A percentile compares a stretch with the other conserved stretches of the same genome.
phyloP scores from a whole-genome alignment of 1,284 basidiomycete genomes.

The Pseudozyma sp. region DNA sequence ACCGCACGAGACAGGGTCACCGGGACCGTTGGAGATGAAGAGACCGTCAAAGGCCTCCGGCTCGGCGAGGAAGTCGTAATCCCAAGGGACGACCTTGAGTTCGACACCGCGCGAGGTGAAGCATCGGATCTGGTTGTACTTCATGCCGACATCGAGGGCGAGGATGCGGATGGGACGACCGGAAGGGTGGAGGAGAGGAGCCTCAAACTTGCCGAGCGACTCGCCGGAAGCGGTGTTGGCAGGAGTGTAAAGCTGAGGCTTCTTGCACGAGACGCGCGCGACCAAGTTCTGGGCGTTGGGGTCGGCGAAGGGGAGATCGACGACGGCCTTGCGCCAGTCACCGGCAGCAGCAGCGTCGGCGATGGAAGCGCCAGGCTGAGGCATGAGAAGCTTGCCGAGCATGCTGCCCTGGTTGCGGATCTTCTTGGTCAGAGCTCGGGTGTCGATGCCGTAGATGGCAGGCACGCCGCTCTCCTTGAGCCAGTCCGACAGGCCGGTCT shows the following conservation, averaged over 20 bases:
- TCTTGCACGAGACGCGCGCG: constrained; percentile 81
- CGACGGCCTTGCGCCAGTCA: constrained; percentile 83
- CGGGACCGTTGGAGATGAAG: constrained; percentile 98
- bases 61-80: constrained; percentile 83
- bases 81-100: constrained; percentile 96
- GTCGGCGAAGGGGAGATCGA: constrained; percentile 85
- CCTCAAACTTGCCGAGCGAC: constrained; percentile 69
- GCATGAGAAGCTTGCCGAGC: constrained; percentile 73
- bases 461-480: constrained; percentile 94
- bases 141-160: constrained; percentile 97
- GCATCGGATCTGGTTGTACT: constrained; percentile 98
- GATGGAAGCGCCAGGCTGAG: constrained; percentile 55
- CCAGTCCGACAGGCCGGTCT: constrained; percentile 89
- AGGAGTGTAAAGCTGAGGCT: constrained; percentile 77
- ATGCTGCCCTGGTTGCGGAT: constrained; percentile 94
- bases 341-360: constrained; percentile 46
- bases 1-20: constrained; percentile 83
- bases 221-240: constrained; percentile 67
- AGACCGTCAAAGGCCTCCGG: constrained; percentile 90
- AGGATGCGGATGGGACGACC: constrained; percentile 84
- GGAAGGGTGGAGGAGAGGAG: constrained; percentile 78
- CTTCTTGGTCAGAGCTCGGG: constrained; percentile 94
- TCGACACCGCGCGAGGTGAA: constrained; percentile 93
- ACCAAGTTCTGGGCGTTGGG: constrained; percentile 93
- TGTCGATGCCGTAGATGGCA: constrained; percentile 96